phyloP scores from a whole-genome alignment of 2,329 filamentous ascomycete genomes.

The Proliferodiscus dingleyae region DNA sequence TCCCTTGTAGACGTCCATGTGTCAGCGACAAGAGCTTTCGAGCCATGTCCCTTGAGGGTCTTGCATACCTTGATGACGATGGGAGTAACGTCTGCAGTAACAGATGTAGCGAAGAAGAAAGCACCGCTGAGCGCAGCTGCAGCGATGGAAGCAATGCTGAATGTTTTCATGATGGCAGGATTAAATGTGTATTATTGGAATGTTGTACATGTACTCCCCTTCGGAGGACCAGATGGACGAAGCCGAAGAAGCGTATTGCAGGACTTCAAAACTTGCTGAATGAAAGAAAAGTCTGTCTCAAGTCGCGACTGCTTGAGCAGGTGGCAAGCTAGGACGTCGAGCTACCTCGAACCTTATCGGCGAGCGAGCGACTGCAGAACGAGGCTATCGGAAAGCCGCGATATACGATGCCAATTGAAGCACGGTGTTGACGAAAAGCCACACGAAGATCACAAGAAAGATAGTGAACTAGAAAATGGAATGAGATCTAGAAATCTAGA shows the following conservation, averaged over 20 bases:
- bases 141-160: slow-evolving; percentile 37
- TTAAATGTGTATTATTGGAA: slow-evolving; percentile 5
- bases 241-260: neutral
- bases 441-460: neutral
- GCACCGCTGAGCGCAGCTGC: slow-evolving; percentile 44
- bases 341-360: neutral
- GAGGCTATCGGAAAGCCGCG: neutral
- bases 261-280: neutral
- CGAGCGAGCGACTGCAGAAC: neutral
- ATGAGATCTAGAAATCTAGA: too few species aligned
- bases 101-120: slow-evolving; percentile 45
- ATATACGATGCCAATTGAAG: neutral
- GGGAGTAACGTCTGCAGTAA: slow-evolving; percentile 50
- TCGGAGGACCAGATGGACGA: neutral
- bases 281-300: neutral
- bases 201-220: neutral
- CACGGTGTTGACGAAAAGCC: neutral
- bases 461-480: too few species aligned
- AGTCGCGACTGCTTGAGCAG: neutral
- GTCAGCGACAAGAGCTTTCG: slow-evolving; percentile 4
- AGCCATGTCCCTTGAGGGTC: neutral
- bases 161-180: slow-evolving; percentile 48
- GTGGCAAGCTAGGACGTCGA: too few species aligned
- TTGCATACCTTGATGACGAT: slow-evolving; percentile 42
- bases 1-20: slow-evolving; percentile 21